Evolutionary conservation across 1,284 basidiomycete species (phyloP).

Genomic region (Ceratobasidium sp.): DNA sequence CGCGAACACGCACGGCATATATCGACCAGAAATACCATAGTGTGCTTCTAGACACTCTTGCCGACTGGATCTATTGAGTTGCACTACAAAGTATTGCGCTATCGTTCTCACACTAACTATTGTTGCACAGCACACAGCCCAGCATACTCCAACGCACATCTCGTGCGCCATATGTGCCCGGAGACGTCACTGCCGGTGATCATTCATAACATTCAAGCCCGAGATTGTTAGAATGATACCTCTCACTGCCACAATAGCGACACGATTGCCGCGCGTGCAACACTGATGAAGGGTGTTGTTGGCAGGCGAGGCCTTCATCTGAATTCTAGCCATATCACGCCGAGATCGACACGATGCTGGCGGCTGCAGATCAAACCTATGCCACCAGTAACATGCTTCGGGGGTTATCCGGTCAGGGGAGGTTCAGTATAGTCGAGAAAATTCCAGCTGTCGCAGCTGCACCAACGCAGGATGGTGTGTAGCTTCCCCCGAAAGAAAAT

Average conservation of each 20-base stretch:
- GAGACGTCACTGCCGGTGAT: conserved; percentile 7
- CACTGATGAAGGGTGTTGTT: not conserved
- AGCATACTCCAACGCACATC: not conserved
- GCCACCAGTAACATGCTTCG: not conserved
- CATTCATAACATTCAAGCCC: not conserved
- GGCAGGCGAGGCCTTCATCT: not conserved
- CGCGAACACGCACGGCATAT: not conserved
- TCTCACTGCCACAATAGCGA: conserved; percentile 3
- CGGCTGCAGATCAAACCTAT: conserved; percentile 10
- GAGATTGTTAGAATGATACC: not conserved
- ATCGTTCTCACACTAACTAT: not conserved
- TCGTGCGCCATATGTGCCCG: conserved; percentile 12
- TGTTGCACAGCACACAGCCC: conserved; percentile 19
- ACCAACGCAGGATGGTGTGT: not conserved
- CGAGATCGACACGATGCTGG: not conserved
- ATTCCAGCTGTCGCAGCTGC: not conserved
- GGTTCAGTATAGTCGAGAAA: not conserved
- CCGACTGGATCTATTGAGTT: not conserved
- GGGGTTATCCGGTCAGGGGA: conserved; percentile 2
- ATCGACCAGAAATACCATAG: not conserved
- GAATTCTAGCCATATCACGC: not conserved
- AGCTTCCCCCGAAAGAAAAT: not conserved
- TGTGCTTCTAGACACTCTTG: not conserved
- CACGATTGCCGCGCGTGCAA: conserved; percentile 14
- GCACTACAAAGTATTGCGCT: not conserved